Evolutionary conservation across 2,329 filamentous ascomycete genomes (phyloP).

Genomic region (Phoma herbarum): DNA sequence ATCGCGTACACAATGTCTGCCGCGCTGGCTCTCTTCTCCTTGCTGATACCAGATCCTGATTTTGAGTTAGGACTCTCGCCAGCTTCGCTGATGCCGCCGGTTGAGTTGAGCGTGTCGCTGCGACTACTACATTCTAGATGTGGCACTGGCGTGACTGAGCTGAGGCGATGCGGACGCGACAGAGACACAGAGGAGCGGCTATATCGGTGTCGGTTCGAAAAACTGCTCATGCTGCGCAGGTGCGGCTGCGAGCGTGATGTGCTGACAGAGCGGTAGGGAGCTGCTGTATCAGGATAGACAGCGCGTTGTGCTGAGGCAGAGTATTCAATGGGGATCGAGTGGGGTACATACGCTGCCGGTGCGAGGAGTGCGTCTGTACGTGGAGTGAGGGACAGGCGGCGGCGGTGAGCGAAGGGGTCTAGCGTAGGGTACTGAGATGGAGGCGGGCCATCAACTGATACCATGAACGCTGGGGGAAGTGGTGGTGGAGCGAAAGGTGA

Average conservation of each 20-base stretch:
- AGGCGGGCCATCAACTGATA: conserved; percentile 22
- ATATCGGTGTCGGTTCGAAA: conserved; percentile 33
- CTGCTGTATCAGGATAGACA: conserved; percentile 38
- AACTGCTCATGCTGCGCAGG: conserved; percentile 24
- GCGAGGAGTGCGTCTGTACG: conserved; percentile 30
- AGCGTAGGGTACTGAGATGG: conserved; percentile 26
- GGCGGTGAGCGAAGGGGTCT: conserved; percentile 19
- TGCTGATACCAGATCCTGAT: conserved; percentile 20
- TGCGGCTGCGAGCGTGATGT: conserved; percentile 35
- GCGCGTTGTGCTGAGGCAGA: conserved; percentile 47
- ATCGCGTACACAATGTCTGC: conserved; percentile 39
- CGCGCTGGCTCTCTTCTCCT: conserved; percentile 22
- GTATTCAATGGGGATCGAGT: conserved; percentile 40
- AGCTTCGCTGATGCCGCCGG: conserved; percentile 7
- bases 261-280: conserved; percentile 24
- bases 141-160: conserved; percentile 32
- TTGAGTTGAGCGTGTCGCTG: conserved; percentile 26
- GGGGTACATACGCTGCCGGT: conserved; percentile 31
- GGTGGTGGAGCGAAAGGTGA: conserved; percentile 42
- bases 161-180: conserved; percentile 43
- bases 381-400: conserved; percentile 9
- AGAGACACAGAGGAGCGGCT: conserved; percentile 42
- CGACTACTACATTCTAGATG: conserved; percentile 33
- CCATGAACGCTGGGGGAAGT: conserved; percentile 35
- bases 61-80: conserved; percentile 11